Evolutionary conservation across 148 eudicot species (phyloP), one percentile per base, ranked within the genome.

Genomic region (Simmondsia chinensis): DNA sequence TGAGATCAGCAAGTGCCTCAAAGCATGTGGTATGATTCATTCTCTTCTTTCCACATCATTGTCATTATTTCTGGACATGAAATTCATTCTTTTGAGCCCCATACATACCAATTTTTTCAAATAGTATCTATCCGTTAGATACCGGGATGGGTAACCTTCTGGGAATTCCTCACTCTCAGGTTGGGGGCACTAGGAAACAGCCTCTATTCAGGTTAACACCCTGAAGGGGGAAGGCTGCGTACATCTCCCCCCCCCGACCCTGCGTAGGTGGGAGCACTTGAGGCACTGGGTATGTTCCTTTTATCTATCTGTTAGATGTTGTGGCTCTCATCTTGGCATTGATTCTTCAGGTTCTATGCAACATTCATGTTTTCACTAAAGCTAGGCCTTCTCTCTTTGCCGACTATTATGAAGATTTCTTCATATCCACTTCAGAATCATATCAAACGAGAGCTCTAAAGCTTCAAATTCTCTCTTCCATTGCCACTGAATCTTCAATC

Each of bases 361-460:
- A 91, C 63, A 76, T 91, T 54, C 97, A 81, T 73, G 85, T 85
- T 53, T 85, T 91, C 64, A 78, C 88, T 61, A 91, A 82, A 75
- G 95, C 82, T 61, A 67, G 82, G 80, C 95, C 97, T 59, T 56
- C 70, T 54, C 69, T 85, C 30, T 91, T 91, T 72, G 66, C 73
- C 53, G 74, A 82, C 13, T 57, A 72, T 41, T 82, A 69, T 61
- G 97, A 91, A 59, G 97, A 91, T 55, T 85, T 91, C 57, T 82
- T 79, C 54, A 54, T 91, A 61, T 74, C 79, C 50, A 65, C 80
- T 56, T 79, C 83, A 34, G 97, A 91, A 28, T 57, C 85, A 29
- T 84, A 82, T 61, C 94, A 75, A 66, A 57, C 70, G 23, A 91
- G 82, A 65, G 73, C 95, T 61, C 56, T 91, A 68, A 91, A 91